These are phyloP conservation scores for Fragaria vesca DNA, from an alignment of 306 rosid genomes.

Conservation along the genomic window DNA sequence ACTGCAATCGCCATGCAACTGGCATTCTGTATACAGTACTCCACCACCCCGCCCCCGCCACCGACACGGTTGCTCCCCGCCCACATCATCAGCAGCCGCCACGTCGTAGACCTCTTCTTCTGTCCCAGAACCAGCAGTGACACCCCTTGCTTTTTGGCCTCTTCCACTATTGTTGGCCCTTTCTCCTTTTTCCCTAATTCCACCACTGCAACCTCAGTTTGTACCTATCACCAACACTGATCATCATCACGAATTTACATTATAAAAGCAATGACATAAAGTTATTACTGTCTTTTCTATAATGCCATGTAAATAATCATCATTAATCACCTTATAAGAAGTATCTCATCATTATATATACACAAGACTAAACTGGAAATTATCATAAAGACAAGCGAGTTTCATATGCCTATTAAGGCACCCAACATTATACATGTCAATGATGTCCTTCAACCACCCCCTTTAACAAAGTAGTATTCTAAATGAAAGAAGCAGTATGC, in stretches of 20 bases:
- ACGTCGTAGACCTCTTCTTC: conserved; percentile 77
- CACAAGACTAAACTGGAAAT: conserved; percentile 5
- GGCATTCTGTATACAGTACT: conserved; percentile 87
- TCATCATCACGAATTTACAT: not conserved
- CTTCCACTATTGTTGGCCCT: conserved; percentile 82
- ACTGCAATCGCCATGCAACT: conserved; percentile 95
- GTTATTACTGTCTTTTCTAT: not conserved
- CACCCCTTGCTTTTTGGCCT: conserved; percentile 75
- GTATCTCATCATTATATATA: not conserved
- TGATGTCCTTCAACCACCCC: not conserved
- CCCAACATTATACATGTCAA: not conserved
- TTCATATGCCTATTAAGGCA: not conserved
- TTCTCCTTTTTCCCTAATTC: conserved; percentile 67
- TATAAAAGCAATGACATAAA: not conserved
- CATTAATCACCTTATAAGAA: not conserved
- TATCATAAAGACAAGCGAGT: not conserved
- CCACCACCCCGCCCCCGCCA: conserved; percentile 44
- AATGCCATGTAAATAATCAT: not conserved
- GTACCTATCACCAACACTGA: conserved; percentile 36
- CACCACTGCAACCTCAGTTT: conserved; percentile 63
- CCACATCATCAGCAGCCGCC: conserved; percentile 94
- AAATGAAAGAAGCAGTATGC: not conserved
- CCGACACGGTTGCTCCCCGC: conserved; percentile 43
- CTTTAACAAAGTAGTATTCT: not conserved
- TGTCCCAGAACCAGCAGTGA: conserved; percentile 79